phyloP scores from a whole-genome alignment of 2,329 filamentous ascomycete genomes.

The Phyllosticta citriasiana region DNA sequence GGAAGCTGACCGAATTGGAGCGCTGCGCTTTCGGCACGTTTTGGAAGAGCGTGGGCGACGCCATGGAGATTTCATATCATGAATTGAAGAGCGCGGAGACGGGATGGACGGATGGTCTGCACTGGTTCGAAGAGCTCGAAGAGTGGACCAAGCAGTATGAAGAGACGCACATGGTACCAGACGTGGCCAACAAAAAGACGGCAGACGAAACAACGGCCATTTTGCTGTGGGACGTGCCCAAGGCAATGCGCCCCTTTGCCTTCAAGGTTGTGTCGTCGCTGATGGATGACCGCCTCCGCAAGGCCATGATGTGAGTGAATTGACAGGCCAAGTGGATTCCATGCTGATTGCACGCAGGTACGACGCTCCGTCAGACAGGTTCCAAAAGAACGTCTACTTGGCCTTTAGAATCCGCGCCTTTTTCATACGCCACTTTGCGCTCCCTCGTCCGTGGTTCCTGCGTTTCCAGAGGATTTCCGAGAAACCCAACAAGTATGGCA shows the following conservation, averaged over 20 bases:
- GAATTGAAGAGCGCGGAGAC: slow-evolving; percentile 30
- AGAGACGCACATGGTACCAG: slow-evolving; percentile 43
- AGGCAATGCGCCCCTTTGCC: slow-evolving; percentile 36
- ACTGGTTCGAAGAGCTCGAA: slow-evolving; percentile 43
- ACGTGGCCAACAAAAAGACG: slow-evolving; percentile 25
- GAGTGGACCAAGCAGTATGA: slow-evolving; percentile 51
- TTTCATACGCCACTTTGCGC: slow-evolving; percentile 46
- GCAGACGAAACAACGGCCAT: slow-evolving; percentile 52
- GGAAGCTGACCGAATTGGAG: slow-evolving; percentile 56
- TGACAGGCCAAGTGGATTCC: slow-evolving; percentile 31
- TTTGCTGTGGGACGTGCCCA: slow-evolving; percentile 47
- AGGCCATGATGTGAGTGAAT: slow-evolving; percentile 45
- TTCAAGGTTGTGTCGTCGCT: slow-evolving; percentile 46
- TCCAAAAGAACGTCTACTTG: slow-evolving; percentile 32
- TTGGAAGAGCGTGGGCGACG: slow-evolving; percentile 63
- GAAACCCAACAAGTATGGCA: slow-evolving; percentile 38
- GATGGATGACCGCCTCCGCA: slow-evolving; percentile 54
- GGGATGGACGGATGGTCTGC: slow-evolving; percentile 40
- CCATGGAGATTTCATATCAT: slow-evolving; percentile 52
- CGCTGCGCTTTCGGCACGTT: slow-evolving; percentile 55
- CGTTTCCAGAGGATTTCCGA: slow-evolving; percentile 21
- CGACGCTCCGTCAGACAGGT: slow-evolving; percentile 27
- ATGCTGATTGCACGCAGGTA: slow-evolving; percentile 19
- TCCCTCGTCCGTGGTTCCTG: slow-evolving; percentile 44
- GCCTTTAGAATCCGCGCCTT: slow-evolving; percentile 46